phyloP scores from a whole-genome alignment of 345 rosid genomes.

The Bruguiera sexangula region DNA sequence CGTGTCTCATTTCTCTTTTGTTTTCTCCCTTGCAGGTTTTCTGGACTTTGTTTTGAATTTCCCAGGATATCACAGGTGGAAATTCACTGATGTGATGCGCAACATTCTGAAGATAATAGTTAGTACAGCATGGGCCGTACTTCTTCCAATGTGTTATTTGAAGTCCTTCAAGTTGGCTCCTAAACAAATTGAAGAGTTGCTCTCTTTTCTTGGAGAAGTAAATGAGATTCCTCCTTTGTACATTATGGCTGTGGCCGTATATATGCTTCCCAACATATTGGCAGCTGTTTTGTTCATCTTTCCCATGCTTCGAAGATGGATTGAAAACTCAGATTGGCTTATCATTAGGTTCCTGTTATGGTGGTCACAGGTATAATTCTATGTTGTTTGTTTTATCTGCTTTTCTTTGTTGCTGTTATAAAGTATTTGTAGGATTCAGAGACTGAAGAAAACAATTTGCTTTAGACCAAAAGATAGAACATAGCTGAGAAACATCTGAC shows the following conservation, averaged over 20 bases:
- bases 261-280: slow-evolving; percentile 77
- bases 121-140: slow-evolving; percentile 69
- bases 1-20: slow-evolving; percentile 2
- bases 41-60: slow-evolving; percentile 86
- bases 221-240: slow-evolving; percentile 77
- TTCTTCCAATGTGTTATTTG: slow-evolving; percentile 73
- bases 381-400: slow-evolving; percentile 5
- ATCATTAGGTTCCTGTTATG: slow-evolving; percentile 79
- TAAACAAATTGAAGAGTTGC: slow-evolving; percentile 32
- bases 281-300: slow-evolving; percentile 80
- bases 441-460: background rate
- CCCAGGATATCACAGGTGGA: slow-evolving; percentile 95
- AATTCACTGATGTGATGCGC: slow-evolving; percentile 68
- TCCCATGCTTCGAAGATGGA: slow-evolving; percentile 95
- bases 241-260: slow-evolving; percentile 66
- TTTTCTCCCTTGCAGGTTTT: slow-evolving; percentile 48
- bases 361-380: slow-evolving; percentile 89
- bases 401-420: background rate
- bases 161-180: slow-evolving; percentile 53
- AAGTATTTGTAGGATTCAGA: background rate
- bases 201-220: slow-evolving; percentile 56
- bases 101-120: slow-evolving; percentile 67
- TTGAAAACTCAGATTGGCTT: slow-evolving; percentile 96
- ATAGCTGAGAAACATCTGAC: background rate
- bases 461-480: background rate